Evolutionary conservation across 2,329 filamentous ascomycete species (phyloP), one percentile per base, ranked within the genome.

Genomic region (Fusarium sp.): DNA sequence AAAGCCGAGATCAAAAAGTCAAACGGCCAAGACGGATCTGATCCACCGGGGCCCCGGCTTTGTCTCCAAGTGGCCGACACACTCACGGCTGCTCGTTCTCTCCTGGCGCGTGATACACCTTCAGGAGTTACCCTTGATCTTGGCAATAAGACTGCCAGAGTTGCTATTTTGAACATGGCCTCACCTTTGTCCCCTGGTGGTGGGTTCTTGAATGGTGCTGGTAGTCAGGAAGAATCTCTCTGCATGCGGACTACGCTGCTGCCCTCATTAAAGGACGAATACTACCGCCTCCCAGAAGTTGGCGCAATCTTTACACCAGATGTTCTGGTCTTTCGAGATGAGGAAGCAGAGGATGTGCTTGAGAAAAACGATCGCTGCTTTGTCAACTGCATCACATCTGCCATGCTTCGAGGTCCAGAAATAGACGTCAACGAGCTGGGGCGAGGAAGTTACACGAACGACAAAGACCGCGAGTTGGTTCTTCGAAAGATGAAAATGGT

Each of bases 81-180:
- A 0, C 85, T 92, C 6, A 82, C 84, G 3, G 89, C 88, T 1
- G 90, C 90, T 0, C 74, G 50, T 11, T 66, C 63, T 8, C 74
- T 79, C 13, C 27, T 78, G 6, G 18, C 60, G 2, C 45, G 59
- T 16, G 52, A 71, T 27, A 48, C 59, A 0, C 10, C 64, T 1
- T 32, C 62, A 1, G 67, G 64, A 3, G 6, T 43, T 10, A 67
- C 48, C 14, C 3, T 27, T 14, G 64, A 78, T 32, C 50, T 66
- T 5, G 39, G 34, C 6, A 78, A 77, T 8, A 68, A 64, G 2
- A 52, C 50, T 14, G 65, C 77, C 10, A 81, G 86, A 41, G 84
- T 90, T 2, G 88, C 85, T 5, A 83, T 92, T 27, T 83, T 92
- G 4, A 92, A 91, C 79, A 92, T 92, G 90, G 90, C 90, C 0